A percentile compares a stretch with the other conserved stretches of the same genome.
Conservation (phyloP, 2,329 filamentous ascomycete species). For the Ophiosphaerella korrae region DNA sequence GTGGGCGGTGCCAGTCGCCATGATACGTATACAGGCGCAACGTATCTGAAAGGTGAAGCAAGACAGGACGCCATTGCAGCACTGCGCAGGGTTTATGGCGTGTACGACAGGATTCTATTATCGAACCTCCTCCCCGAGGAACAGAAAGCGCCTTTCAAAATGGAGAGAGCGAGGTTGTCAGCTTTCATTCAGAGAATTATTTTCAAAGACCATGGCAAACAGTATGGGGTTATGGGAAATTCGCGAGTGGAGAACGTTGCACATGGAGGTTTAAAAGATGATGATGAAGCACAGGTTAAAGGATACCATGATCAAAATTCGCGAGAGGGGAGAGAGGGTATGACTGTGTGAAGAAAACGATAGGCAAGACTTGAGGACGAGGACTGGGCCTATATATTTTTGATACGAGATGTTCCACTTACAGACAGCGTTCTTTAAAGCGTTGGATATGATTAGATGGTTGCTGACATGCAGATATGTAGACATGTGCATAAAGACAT, state of each 20-base stretch:
- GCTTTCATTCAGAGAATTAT: constrained; percentile 31
- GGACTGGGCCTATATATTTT: too few relatives aligned
- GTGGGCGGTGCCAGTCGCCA: constrained; percentile 21
- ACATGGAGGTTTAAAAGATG: constrained; percentile 11
- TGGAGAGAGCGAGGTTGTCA: constrained; percentile 30
- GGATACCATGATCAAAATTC: constrained; percentile 7
- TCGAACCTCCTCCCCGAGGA: constrained; percentile 38
- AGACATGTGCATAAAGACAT: too few relatives aligned
- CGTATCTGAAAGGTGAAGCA: constrained; percentile 18
- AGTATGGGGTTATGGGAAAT: neutral
- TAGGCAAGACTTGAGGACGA: too few relatives aligned
- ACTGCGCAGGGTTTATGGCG: constrained; percentile 33
- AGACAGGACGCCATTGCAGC: constrained; percentile 34
- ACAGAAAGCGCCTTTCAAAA: constrained; percentile 33
- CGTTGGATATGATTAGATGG: too few relatives aligned
- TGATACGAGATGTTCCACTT: too few relatives aligned
- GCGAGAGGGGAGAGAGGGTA: neutral
- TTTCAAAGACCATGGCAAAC: constrained; percentile 9
- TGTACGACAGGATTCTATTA: constrained; percentile 38
- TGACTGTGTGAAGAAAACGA: too few relatives aligned
- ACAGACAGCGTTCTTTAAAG: too few relatives aligned
- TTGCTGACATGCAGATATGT: too few relatives aligned
- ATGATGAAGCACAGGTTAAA: constrained; percentile 6
- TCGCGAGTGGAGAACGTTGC: neutral
- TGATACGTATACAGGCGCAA: constrained; percentile 11